A percentile compares a stretch with the other conserved stretches of the same genome.
Evolutionary conservation across 2,329 filamentous ascomycete genomes (phyloP).

Genomic region (Cladobotryum protrusum): DNA sequence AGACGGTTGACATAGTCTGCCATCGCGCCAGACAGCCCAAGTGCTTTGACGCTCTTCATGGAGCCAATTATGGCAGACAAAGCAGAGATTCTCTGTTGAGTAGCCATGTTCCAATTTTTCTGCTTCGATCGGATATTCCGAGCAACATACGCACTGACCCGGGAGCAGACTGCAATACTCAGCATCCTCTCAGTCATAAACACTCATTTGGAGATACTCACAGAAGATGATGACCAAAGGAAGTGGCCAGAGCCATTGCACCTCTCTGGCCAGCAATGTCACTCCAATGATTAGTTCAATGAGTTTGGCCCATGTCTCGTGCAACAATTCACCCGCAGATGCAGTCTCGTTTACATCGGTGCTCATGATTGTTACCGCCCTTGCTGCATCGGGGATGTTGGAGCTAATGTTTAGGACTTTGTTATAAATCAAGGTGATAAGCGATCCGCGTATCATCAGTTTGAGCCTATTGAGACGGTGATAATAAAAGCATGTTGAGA

Average conservation of each 20-base stretch:
- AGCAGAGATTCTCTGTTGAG: slow-evolving; percentile 32
- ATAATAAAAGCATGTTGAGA: slow-evolving; percentile 27
- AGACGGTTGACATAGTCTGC: slow-evolving; percentile 18
- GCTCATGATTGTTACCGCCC: slow-evolving; percentile 33
- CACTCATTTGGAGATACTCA: slow-evolving; percentile 19
- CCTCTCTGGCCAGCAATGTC: slow-evolving; percentile 29
- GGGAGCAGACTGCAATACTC: slow-evolving; percentile 32
- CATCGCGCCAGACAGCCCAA: slow-evolving; percentile 24
- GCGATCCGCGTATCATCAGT: slow-evolving; percentile 28
- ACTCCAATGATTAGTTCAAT: slow-evolving; percentile 37
- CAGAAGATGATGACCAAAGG: slow-evolving; percentile 36
- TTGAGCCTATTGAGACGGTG: slow-evolving; percentile 26
- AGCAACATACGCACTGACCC: slow-evolving; percentile 35
- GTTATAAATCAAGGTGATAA: slow-evolving; percentile 31
- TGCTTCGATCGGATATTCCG: slow-evolving; percentile 29
- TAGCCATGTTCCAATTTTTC: slow-evolving; percentile 35
- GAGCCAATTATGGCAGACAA: slow-evolving; percentile 28
- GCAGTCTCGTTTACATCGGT: slow-evolving; percentile 33
- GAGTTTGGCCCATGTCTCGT: slow-evolving; percentile 37
- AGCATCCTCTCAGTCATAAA: not conserved
- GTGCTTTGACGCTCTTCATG: slow-evolving; percentile 36
- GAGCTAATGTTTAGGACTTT: slow-evolving; percentile 22
- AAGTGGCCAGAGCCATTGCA: slow-evolving; percentile 38
- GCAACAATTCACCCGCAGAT: slow-evolving; percentile 28
- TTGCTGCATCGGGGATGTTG: slow-evolving; percentile 23